A percentile compares a stretch with the other conserved stretches of the same genome.
Evolutionary conservation across 495 filamentous ascomycete species (phyloP).

Genomic region (Xylaria palmicola): DNA sequence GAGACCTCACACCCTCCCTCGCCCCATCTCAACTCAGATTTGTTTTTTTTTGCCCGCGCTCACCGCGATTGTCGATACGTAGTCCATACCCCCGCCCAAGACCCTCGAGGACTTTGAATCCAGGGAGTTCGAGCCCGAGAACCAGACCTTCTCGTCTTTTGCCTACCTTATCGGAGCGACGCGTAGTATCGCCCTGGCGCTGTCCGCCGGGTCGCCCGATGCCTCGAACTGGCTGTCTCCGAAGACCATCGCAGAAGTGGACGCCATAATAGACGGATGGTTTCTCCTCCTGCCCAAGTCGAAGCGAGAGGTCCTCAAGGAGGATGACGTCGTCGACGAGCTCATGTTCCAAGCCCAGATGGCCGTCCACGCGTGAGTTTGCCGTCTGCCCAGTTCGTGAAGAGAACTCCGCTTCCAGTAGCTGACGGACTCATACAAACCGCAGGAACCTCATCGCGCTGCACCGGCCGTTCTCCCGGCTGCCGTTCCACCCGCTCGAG

Average conservation of each 20-base stretch:
- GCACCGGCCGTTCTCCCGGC: slow-evolving; percentile 53
- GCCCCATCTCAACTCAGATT: background rate
- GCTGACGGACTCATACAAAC: background rate
- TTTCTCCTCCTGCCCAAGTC: slow-evolving; percentile 61
- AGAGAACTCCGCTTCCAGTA: background rate
- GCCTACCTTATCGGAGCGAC: slow-evolving; percentile 62
- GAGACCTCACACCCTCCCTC: background rate
- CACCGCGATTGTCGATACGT: background rate
- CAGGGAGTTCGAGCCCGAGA: slow-evolving; percentile 50
- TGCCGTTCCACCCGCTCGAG: slow-evolving; percentile 31
- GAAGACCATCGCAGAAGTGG: slow-evolving; percentile 45
- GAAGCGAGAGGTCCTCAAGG: slow-evolving; percentile 59
- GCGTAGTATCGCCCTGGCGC: slow-evolving; percentile 57
- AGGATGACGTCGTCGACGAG: slow-evolving; percentile 60
- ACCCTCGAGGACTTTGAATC: slow-evolving; percentile 57
- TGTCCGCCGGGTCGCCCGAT: slow-evolving; percentile 24
- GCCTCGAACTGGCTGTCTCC: slow-evolving; percentile 11
- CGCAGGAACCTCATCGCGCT: slow-evolving; percentile 49
- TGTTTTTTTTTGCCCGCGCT: background rate
- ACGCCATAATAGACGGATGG: slow-evolving; percentile 67
- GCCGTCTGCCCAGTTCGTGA: background rate
- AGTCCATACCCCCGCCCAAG: slow-evolving; percentile 53
- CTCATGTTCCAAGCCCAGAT: slow-evolving; percentile 73
- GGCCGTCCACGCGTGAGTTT: slow-evolving; percentile 51
- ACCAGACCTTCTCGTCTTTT: slow-evolving; percentile 56